Conservation (phyloP, 202 grass and related monocot species). For the Hordeum pubiflorum region DNA sequence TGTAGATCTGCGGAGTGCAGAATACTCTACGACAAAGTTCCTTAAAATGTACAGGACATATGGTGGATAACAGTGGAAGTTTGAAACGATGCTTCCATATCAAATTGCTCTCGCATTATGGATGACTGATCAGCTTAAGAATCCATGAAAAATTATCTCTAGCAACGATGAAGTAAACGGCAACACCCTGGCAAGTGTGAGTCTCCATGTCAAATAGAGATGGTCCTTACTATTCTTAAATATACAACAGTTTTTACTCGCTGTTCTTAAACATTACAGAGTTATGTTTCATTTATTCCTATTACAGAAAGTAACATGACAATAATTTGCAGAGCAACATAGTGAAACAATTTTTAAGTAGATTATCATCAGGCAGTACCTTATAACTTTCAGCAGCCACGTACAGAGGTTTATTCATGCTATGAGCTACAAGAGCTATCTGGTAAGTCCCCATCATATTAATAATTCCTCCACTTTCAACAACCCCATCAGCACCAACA, state of each 20-base stretch:
- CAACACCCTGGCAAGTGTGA: not conserved
- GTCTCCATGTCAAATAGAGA: not conserved
- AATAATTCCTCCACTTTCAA: slow-evolving; percentile 96
- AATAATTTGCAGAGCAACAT: not conserved
- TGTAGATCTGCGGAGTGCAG: not conserved
- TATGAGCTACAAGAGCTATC: slow-evolving; percentile 87
- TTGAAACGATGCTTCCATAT: not conserved
- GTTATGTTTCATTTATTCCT: not conserved
- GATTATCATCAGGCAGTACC: slow-evolving; percentile 23
- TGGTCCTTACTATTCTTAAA: not conserved
- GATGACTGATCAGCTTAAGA: not conserved
- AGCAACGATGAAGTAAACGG: not conserved
- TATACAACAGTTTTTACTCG: slow-evolving; percentile 1
- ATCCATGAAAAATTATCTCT: not conserved
- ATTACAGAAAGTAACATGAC: not conserved
- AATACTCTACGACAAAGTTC: not conserved
- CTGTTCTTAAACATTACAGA: not conserved
- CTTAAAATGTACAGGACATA: not conserved
- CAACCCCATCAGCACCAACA: slow-evolving; percentile 94
- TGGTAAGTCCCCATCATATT: slow-evolving; percentile 99
- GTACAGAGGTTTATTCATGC: slow-evolving; percentile 91
- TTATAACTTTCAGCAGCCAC: slow-evolving; percentile 99
- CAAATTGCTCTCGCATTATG: not conserved
- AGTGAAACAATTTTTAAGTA: not conserved
- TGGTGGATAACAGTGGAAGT: not conserved